Conservation (phyloP, 108 stramenopile genomes). For the Pelagomonas calceolata region DNA sequence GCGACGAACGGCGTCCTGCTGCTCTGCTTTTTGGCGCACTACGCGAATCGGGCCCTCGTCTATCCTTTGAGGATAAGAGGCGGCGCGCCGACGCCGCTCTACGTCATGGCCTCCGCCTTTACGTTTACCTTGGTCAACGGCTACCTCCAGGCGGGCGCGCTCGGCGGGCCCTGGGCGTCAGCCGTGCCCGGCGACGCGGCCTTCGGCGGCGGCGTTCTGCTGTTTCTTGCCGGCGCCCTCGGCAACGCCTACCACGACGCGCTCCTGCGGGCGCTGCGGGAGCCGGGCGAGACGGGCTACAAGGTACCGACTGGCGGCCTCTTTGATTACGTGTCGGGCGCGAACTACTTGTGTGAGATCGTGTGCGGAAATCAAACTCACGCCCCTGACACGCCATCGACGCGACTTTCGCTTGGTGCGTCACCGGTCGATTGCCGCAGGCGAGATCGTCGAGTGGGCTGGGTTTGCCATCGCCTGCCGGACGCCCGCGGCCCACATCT, state of each 20-base stretch:
- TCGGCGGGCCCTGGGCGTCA: conserved; percentile 9
- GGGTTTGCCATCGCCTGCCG: conserved; percentile 34
- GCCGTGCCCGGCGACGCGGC: conserved; percentile 2
- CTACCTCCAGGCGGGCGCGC: conserved; percentile 55
- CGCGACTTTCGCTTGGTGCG: too few species aligned
- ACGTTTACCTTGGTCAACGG: conserved; percentile 56
- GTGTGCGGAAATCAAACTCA: too few species aligned
- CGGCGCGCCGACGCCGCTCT: conserved; percentile 51
- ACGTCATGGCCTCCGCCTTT: conserved; percentile 42
- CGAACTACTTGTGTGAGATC: conserved; percentile 41
- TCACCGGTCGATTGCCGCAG: too few species aligned
- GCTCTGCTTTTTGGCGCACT: conserved; percentile 63
- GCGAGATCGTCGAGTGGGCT: conserved; percentile 40
- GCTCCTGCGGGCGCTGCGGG: conserved; percentile 26
- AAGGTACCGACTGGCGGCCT: conserved; percentile 28
- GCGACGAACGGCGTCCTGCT: conserved; percentile 44
- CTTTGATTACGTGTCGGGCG: conserved; percentile 34
- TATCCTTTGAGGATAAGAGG: conserved; percentile 64
- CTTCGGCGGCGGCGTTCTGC: conserved; percentile 16
- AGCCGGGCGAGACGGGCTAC: conserved; percentile 20
- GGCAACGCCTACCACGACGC: conserved; percentile 30
- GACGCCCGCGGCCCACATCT: conserved; percentile 15
- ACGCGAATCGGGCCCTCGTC: conserved; percentile 64
- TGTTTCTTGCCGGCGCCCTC: conserved; percentile 24
- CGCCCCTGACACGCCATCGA: too few species aligned